Evolutionary conservation across 2,329 filamentous ascomycete species (phyloP), one percentile per base, ranked within the genome.

Genomic region (Tetracladium maxilliforme): DNA sequence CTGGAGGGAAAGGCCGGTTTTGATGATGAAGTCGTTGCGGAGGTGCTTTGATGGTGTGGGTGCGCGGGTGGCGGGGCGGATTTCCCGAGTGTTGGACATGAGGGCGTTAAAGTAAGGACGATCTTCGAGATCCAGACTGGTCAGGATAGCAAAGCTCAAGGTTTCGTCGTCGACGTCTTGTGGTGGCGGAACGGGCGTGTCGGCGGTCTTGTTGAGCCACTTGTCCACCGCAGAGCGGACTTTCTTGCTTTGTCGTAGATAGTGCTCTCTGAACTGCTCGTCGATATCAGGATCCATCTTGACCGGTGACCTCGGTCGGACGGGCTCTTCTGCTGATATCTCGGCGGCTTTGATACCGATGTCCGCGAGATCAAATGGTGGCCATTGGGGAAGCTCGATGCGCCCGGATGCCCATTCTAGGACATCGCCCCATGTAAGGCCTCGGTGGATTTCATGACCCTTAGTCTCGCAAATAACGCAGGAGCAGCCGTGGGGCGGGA

Each of bases 161-260:
- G 87, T 95, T 51, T 94, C 87, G 33, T 94, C 86, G 40, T 94
- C 87, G 6, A 93, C 78, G 30, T 93, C 87, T 32, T 86, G 76
- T 0, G 84, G 84, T 3, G 82, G 75, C 25, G 75, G 77, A 2
- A 76, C 68, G 10, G 70, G 66, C 10, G 41, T 40, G 32, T 84
- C 77, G 16, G 75, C 74, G 38, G 87, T 87, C 31, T 70, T 77
- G 18, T 68, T 75, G 33, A 95, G 69, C 87, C 87, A 95, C 40
- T 69, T 78, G 47, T 94, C 83, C 2, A 95, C 87, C 1, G 79
- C 78, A n/a, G 75, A 70, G 42, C 86, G 81, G 11, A 87, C 92
- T 54, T 93, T 93, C 47, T 84, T 83, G 6, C 82, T 86, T 47
- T 94, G 86, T 19, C 80, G 75, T 25, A 92, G 70, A 45, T 92